Base-by-base conservation (phyloP, 495 filamentous ascomycete genomes). In the Corynascus novoguineensis region DNA sequence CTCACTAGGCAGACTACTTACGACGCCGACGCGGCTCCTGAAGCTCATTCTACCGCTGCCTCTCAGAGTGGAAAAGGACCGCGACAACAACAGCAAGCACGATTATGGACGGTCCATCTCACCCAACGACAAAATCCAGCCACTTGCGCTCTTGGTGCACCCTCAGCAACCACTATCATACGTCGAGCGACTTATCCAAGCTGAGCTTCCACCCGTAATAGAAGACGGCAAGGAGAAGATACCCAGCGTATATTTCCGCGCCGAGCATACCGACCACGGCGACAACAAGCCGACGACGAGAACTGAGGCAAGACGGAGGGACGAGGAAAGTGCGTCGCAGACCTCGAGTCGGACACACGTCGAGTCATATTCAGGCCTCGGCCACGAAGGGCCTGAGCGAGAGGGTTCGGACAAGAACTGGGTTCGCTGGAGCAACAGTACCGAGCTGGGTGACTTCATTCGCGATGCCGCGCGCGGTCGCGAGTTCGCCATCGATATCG, bases 361-460 rank as follows among this genome's bases (percentile, higher is more conserved):
- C 19, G 85, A 83, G 40, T 78, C 75, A 1, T 86, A 86, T 62
- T 81, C 75, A 31, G 82, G 83, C 0, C 70, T 81, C 3, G 83
- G 83, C n/a, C 77, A 75, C 49, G 80, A 84, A 34, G 67, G 64
- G 15, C 57, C 73, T 24, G 60, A 73, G 55, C 64, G 72, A 24
- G 53, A 69, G 37, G 59, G 80, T 21, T 58, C 63, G 19, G 68
- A 74, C 6, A 65, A 69, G 60, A 75, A 80, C 22, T 92, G 91
- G 73, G 89, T 96, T 0, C 87, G 90, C n/a, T 97, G 92, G 92
- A 90, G 87, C 19, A 81, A 83, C 37, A 85, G 83, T 15, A 96
- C 92, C 10, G 92, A 97, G 62, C 85, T 97, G 27, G 92, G 92
- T 10, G 92, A 97, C 72, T 97, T 97, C 70, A 90, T 97, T 58